Percentiles rank a stretch among this genome's conserved stretches.
phyloP scores from a whole-genome alignment of 306 rosid genomes.

The Potentilla sterilis region DNA sequence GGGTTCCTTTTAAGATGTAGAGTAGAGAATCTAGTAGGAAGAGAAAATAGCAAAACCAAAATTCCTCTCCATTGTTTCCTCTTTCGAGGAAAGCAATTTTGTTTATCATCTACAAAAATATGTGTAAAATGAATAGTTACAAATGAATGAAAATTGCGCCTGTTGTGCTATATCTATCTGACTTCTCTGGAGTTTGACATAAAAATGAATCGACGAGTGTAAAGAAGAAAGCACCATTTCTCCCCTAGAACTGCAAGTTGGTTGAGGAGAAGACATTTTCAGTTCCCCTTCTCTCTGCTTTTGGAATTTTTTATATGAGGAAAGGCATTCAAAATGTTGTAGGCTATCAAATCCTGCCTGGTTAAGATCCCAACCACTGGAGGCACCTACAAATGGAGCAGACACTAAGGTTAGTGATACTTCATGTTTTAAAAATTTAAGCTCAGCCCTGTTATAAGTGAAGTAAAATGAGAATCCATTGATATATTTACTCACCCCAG shows the following conservation, averaged over 20 bases:
- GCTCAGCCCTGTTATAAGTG: not conserved
- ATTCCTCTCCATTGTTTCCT: conserved; percentile 20
- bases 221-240: conserved; percentile 16
- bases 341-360: conserved; percentile 71
- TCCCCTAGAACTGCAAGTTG: conserved; percentile 32
- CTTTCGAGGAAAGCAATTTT: conserved; percentile 5
- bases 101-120: conserved; percentile 22
- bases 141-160: conserved; percentile 38
- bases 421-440: not conserved
- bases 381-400: conserved; percentile 49
- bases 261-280: conserved; percentile 25
- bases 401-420: conserved; percentile 37
- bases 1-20: conserved; percentile 7
- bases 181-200: conserved; percentile 33
- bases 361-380: conserved; percentile 85
- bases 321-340: conserved; percentile 71
- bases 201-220: conserved; percentile 38
- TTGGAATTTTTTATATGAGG: conserved; percentile 59
- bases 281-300: conserved; percentile 45
- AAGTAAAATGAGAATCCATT: not conserved
- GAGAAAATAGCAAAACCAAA: conserved; percentile 13
- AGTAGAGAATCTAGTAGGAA: not conserved
- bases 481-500: conserved; percentile 54
- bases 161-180: conserved; percentile 26
- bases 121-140: conserved; percentile 37